Evolutionary conservation across 805 yeast genomes (phyloP).

Genomic region (Starmerella asiatica): DNA sequence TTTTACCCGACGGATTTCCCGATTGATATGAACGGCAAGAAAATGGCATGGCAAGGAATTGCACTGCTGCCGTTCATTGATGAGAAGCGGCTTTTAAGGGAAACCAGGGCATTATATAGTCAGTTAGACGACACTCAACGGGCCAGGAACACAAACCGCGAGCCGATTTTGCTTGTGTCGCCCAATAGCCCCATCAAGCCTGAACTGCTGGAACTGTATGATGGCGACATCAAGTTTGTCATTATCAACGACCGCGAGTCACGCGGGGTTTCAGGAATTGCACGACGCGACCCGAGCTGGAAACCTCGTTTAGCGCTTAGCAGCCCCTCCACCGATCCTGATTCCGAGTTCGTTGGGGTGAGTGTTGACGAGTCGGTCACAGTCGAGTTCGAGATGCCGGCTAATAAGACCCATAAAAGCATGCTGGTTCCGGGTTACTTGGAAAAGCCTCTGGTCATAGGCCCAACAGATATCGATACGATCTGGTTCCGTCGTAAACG

Average conservation of each 20-base stretch:
- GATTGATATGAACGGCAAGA: conserved; percentile 86
- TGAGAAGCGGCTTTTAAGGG: conserved; percentile 54
- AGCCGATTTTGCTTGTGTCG: conserved; percentile 58
- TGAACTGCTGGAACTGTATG: conserved; percentile 32
- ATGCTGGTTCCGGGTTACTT: conserved; percentile 72
- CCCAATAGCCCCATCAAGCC: conserved; percentile 41
- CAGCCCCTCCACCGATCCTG: conserved; percentile 29
- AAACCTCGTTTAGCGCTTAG: conserved; percentile 27
- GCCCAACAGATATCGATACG: conserved; percentile 54
- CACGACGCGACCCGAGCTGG: conserved; percentile 25
- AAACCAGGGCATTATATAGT: conserved; percentile 52
- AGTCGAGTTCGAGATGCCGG: conserved; percentile 49
- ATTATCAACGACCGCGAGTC: conserved; percentile 18
- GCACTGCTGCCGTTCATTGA: conserved; percentile 87
- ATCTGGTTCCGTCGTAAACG: conserved; percentile 29
- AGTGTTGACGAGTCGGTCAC: conserved; percentile 32
- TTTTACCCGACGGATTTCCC: conserved; percentile 85
- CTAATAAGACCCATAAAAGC: conserved; percentile 48
- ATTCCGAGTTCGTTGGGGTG: conserved; percentile 33
- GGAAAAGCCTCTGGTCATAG: conserved; percentile 46
- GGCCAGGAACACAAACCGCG: conserved; percentile 55
- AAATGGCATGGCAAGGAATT: conserved; percentile 96
- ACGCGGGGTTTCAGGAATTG: conserved; percentile 28
- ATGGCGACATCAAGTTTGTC: conserved; percentile 23
- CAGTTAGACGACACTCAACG: conserved; percentile 58